Base-by-base conservation (phyloP, 306 rosid species). In the Citrullus amarus region DNA sequence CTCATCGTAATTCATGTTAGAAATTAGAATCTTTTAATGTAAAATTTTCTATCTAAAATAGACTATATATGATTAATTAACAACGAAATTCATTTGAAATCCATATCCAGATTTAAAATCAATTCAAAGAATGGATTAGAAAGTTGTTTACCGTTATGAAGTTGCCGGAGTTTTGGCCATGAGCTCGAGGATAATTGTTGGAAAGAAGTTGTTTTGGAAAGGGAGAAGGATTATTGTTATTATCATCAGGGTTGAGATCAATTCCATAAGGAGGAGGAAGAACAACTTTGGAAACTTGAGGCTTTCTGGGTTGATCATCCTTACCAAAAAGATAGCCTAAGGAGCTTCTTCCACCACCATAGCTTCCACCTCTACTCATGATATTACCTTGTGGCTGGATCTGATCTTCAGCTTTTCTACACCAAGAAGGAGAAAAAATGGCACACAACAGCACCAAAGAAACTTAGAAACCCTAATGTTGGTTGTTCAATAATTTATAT, bases 361-460 rank as follows among this genome's bases (percentile, higher is more conserved):
- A 82, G 87, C 91, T 89, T 60, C 78, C 93, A 18, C 96, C 93
- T 88, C 93, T 86, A 77, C 89, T 91, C 93, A 88, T 91, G 78
- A 36, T 62, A 15, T 20, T 51, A 8, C 3, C 0, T 11, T 51
- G 28, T 20, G 34, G 53, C 3, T 69, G 17, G 75, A 69, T 71
- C 77, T 38, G 58, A 70, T 68, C 46, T 62, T 34, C n/a, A 65
- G 10, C 70, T 63, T 32, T 28, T 5, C 18, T 57, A 57, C 13
- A 57, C 9, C 67, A 9, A 63, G 32, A 25, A 58, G 38, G 38
- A 34, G 38, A 34, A 2, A 34, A 34, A 34, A 34, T 34, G 38
- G 38, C 38, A 2, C 38, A 34, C 48, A 43, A 43, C 11, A 43
- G 25, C 68, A 60, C 50, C 12, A 43, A 41, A n/a, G n/a, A 69